These are phyloP conservation scores for Colletotrichum sp. DNA, from an alignment of 2,329 filamentous ascomycete species.

Conservation along the genomic window DNA sequence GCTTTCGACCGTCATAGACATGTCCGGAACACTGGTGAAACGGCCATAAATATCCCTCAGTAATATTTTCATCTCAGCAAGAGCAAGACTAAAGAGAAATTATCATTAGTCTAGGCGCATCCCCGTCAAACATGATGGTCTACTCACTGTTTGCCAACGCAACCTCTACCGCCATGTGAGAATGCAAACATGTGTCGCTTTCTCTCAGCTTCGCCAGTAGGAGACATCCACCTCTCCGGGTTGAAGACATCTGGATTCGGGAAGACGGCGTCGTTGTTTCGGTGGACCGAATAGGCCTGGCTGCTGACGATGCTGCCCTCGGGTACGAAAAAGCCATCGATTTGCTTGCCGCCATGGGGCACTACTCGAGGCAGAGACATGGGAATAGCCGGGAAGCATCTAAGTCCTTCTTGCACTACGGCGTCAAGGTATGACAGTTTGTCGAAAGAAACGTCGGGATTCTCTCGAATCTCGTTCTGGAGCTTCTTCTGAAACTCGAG, in stretches of 20 bases:
- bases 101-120: background rate
- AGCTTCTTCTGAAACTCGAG: conserved; percentile 55
- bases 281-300: conserved; percentile 66
- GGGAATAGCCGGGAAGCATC: conserved; percentile 67
- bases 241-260: conserved; percentile 77
- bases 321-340: conserved; percentile 61
- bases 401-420: conserved; percentile 64
- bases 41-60: background rate
- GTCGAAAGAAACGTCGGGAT: conserved; percentile 45
- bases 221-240: conserved; percentile 83
- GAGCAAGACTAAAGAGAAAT: background rate
- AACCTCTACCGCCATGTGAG: conserved; percentile 67
- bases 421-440: conserved; percentile 66
- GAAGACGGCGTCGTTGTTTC: conserved; percentile 70
- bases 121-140: conserved; percentile 28
- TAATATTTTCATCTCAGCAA: conserved; percentile 3
- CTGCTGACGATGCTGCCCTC: conserved; percentile 61
- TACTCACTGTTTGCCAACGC: conserved; percentile 70
- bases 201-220: conserved; percentile 74
- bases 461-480: conserved; percentile 53
- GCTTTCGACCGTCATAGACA: background rate
- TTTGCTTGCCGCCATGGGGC: conserved; percentile 55
- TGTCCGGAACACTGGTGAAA: background rate
- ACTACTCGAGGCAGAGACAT: conserved; percentile 68
- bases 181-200: conserved; percentile 69